Evolutionary conservation across 2,329 filamentous ascomycete genomes (phyloP).

Genomic region (Dactylellina sp.): DNA sequence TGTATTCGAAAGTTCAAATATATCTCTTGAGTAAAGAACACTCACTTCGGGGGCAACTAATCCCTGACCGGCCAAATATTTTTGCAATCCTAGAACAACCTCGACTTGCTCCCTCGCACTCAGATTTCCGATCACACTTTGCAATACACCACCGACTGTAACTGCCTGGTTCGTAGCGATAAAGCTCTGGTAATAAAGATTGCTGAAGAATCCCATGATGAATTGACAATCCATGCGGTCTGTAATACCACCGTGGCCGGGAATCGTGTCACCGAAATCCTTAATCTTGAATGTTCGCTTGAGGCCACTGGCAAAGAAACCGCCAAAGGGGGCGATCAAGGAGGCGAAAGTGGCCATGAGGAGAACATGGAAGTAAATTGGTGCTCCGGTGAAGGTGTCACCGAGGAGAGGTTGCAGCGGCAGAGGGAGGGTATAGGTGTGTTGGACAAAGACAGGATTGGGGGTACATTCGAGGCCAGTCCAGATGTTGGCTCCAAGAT

Average conservation of each 20-base stretch:
- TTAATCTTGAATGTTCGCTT: slow-evolving; percentile 99
- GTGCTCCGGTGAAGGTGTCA: slow-evolving; percentile 66
- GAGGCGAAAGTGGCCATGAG: slow-evolving; percentile 93
- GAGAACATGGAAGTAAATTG: slow-evolving; percentile 93
- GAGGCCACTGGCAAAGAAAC: slow-evolving; percentile 96
- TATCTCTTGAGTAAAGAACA: neutral
- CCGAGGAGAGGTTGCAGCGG: slow-evolving; percentile 76
- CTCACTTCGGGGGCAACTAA: slow-evolving; percentile 60
- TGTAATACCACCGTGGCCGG: slow-evolving; percentile 96
- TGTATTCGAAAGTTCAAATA: neutral
- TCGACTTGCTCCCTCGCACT: slow-evolving; percentile 89
- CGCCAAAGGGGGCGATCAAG: slow-evolving; percentile 94
- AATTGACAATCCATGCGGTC: slow-evolving; percentile 99
- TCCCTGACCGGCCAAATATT: slow-evolving; percentile 75
- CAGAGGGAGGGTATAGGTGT: slow-evolving; percentile 77
- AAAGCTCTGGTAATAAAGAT: slow-evolving; percentile 98
- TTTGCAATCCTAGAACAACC: slow-evolving; percentile 74
- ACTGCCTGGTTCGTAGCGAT: slow-evolving; percentile 84
- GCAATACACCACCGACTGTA: slow-evolving; percentile 85
- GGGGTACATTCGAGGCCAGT: slow-evolving; percentile 88
- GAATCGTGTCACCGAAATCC: slow-evolving; percentile 98
- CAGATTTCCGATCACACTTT: slow-evolving; percentile 90
- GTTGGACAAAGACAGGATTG: slow-evolving; percentile 89
- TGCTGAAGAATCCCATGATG: slow-evolving; percentile 99
- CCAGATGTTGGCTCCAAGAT: slow-evolving; percentile 92